Base-by-base conservation (phyloP, 192 early-diverging fungal genomes). In the Jimgerdemannia flammicorona region DNA sequence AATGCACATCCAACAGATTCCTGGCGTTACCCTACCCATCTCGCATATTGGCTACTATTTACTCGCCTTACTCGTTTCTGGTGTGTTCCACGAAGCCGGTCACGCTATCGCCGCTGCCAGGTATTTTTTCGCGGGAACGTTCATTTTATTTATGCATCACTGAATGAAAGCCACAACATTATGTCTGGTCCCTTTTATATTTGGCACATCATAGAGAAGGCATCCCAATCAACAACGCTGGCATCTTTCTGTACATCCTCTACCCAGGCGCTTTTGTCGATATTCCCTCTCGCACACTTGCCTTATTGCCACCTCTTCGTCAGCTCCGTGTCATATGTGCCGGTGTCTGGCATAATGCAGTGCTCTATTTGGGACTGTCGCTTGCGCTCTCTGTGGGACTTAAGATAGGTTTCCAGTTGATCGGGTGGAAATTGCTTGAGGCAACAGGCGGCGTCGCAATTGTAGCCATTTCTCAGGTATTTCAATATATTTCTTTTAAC, bases 261-360 rank as follows among this genome's bases (percentile, higher is more conserved):
- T 94, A 90, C 76, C 93, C 93, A 2, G 93, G 93, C 75, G 93
- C 93, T 42, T 94, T 94, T 86, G 93, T 94, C 67, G 85, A 90
- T 70, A 75, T 94, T 40, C 81, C 84, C 3, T 72, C 84, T 4
- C 74, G 83, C 41, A 70, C 74, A 29, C 69, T 94, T 40, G 67
- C 74, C 17, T 65, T 80, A 18, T 72, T 88, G 43, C 75, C 80
- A 3, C 84, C 89, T 18, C 40, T 81, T 0, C 77, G 81, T 44
- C 85, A 87, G 66, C 78, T 94, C 40, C 77, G 84, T 39, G 87
- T 94, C 40, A 81, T 91, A 4, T 94, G 92, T 75, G 93, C 92
- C 0, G 93, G 93, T 39, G 92, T 94, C 2, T 92, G 90, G 90
- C 91, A 94, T 70, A 94, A 94, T 72, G 69, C 80, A 6, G 77